These are phyloP conservation scores for Solanum gracilifrons DNA, from an alignment of 257 asterid species.

Conservation along the genomic window DNA sequence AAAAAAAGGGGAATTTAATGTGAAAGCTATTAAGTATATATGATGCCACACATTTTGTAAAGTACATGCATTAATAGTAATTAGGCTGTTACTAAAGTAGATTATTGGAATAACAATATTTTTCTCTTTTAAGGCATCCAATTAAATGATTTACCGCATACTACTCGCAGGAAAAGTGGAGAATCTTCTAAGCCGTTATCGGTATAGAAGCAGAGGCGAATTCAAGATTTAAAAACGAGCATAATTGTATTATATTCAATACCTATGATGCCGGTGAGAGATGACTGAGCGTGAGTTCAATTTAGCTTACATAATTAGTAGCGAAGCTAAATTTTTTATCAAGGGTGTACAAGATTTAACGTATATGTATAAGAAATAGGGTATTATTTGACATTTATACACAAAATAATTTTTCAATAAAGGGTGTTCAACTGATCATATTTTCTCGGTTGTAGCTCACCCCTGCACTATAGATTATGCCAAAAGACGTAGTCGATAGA, in stretches of 20 bases:
- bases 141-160: not conserved
- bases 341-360: not conserved
- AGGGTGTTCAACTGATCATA: not conserved
- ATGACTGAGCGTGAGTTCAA: not conserved
- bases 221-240: not conserved
- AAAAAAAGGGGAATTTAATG: not conserved
- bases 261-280: not conserved
- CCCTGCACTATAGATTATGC: no score
- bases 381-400: not conserved
- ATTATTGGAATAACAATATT: not conserved
- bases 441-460: not conserved
- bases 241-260: not conserved
- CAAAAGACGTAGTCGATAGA: not conserved
- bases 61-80: not conserved
- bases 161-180: not conserved
- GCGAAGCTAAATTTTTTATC: not conserved
- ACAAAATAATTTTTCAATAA: not conserved
- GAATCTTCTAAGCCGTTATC: not conserved
- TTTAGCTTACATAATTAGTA: rapidly evolving
- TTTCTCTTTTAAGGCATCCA: not conserved
- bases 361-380: not conserved
- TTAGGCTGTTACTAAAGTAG: not conserved
- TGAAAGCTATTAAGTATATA: not conserved
- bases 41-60: not conserved
- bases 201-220: not conserved